Percentiles rank a stretch among this genome's conserved stretches.
These are phyloP conservation scores for Ceratocystis cubensis DNA, from an alignment of 2,329 filamentous ascomycete species.

Conservation along the genomic window DNA sequence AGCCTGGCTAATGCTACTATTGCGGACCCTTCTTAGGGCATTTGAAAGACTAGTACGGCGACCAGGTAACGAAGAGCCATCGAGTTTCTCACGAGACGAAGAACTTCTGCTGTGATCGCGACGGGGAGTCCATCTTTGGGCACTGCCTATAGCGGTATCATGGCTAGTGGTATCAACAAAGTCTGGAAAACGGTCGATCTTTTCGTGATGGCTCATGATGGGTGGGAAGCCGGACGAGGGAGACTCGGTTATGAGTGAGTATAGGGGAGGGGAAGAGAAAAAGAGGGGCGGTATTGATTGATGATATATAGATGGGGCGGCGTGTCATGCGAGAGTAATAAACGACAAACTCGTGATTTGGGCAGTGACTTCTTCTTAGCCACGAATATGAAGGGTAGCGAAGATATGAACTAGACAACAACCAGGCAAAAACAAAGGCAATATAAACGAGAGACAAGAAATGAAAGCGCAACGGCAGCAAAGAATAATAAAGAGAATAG, in stretches of 20 bases:
- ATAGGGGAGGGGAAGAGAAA: background rate
- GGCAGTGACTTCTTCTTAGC: too few relatives aligned
- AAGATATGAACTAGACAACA: background rate
- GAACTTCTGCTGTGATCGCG: slow-evolving; percentile 24
- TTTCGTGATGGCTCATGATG: slow-evolving; percentile 25
- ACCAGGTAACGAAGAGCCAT: slow-evolving; percentile 3
- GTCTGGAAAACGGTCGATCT: slow-evolving; percentile 47
- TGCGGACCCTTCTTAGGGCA: slow-evolving; percentile 73
- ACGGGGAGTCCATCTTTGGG: slow-evolving; percentile 15
- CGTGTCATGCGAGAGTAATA: too few relatives aligned
- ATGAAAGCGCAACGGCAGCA: background rate
- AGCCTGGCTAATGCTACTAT: slow-evolving; percentile 80
- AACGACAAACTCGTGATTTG: too few relatives aligned
- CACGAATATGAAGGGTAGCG: too few relatives aligned
- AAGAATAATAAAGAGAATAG: background rate
- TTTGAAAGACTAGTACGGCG: slow-evolving; percentile 35
- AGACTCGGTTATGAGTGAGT: background rate
- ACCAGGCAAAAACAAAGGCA: background rate
- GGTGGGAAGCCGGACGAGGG: background rate
- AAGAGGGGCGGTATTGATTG: background rate
- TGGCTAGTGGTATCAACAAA: slow-evolving; percentile 31
- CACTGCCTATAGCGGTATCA: slow-evolving; percentile 12
- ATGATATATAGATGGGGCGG: too few relatives aligned
- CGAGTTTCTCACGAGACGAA: slow-evolving; percentile 22
- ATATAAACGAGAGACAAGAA: slow-evolving; percentile 10